Evolutionary conservation across 192 early-diverging fungal species (phyloP), one percentile per base, ranked within the genome.

Genomic region (Coemansia sp.): DNA sequence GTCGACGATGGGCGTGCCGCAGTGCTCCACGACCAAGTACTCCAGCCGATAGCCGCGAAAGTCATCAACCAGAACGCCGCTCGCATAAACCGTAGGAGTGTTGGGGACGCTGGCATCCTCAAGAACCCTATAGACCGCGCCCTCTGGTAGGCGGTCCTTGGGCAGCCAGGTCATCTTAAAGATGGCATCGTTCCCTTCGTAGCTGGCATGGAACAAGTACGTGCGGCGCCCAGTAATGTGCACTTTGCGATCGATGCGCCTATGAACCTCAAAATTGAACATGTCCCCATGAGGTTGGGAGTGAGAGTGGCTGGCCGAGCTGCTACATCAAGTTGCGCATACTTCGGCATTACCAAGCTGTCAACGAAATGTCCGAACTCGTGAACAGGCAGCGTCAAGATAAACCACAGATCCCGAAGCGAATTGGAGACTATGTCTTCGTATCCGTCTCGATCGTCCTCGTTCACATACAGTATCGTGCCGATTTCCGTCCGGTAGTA

Each of bases 41-140:
- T 36, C 35, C 35, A 36, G 35, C 35, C 35, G 35, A 36, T 36
- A 36, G 35, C 35, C 35, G 35, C 35, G 8, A 36, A 36, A 36
- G 8, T 36, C 35, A 36, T 36, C 35, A 36, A 36, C 35, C 8
- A 36, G 35, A 36, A 36, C 8, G 8, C 38, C 38, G 38, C 38
- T 39, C 13, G 38, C 38, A 39, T 14, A 0, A 5, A 39, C 16
- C 42, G 0, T 18, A 6, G 42, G 6, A 6, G 18, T 48, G 21
- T 48, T 9, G 2, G 46, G 46, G 3, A 48, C 46, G 0, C 11
- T 20, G 18, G 5, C 8, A 9, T 20, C 46, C 46, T 48, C 46
- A 2, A 48, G 46, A 18, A 48, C 46, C 10, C 8, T 26, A 23
- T 70, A 76, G 33, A 66, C 46, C 39, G 71, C 69, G 31, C 71